Conservation (phyloP, 495 filamentous ascomycete genomes). For the Penicillium diatomitis region DNA sequence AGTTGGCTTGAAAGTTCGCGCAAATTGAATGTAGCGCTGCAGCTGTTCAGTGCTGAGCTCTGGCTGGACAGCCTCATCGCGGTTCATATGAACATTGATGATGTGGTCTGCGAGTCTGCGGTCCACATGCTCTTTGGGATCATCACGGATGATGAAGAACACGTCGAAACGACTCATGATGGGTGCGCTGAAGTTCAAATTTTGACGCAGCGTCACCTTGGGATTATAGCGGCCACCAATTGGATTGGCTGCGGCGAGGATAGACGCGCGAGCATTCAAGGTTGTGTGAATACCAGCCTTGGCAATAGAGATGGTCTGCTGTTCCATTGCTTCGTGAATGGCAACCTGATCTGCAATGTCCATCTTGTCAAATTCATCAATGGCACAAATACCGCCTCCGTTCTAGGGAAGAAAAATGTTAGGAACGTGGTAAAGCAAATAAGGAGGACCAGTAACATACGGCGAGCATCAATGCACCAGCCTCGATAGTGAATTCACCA, state of each 20-base stretch:
- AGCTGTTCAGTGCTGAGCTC: slow-evolving; percentile 95
- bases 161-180: slow-evolving; percentile 99
- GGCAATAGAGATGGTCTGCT: slow-evolving; percentile 98
- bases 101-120: slow-evolving; percentile 90
- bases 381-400: slow-evolving; percentile 79
- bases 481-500: slow-evolving; percentile 97
- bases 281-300: slow-evolving; percentile 99
- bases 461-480: slow-evolving; percentile 94
- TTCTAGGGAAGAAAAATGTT: slow-evolving; percentile 22
- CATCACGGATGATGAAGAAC: slow-evolving; percentile 97
- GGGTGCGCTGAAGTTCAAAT: slow-evolving; percentile 96
- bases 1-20: slow-evolving; percentile 85
- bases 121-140: slow-evolving; percentile 87
- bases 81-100: slow-evolving; percentile 83
- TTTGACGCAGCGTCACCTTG: slow-evolving; percentile 83
- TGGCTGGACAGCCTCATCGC: slow-evolving; percentile 81
- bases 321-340: slow-evolving; percentile 99
- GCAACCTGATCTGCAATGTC: slow-evolving; percentile 95
- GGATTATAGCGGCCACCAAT: slow-evolving; percentile 95
- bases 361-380: slow-evolving; percentile 99
- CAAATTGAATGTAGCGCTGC: slow-evolving; percentile 95
- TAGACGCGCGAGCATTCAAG: slow-evolving; percentile 87
- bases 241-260: slow-evolving; percentile 93
- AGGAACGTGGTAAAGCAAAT: not conserved
- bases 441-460: slow-evolving; percentile 40